Evolutionary conservation across 768 basidiomycete genomes (phyloP).

Genomic region (Mycena chlorophos): DNA sequence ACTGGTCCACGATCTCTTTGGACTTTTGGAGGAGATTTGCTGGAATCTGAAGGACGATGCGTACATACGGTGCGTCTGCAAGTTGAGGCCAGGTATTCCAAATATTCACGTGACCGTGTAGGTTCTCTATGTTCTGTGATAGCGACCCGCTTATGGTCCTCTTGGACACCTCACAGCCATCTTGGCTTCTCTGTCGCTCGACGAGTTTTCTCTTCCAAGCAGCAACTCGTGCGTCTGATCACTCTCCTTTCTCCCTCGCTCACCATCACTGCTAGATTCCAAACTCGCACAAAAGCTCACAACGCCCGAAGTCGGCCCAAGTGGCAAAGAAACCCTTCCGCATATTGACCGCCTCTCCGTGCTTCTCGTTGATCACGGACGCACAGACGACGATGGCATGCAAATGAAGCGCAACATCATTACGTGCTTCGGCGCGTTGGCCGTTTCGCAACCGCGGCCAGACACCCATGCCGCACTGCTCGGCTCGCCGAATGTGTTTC

Average conservation of each 20-base stretch:
- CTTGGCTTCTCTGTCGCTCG: conserved; percentile 48
- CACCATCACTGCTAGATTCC: conserved; percentile 36
- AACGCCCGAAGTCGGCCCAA: conserved; percentile 31
- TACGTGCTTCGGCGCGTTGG: conserved; percentile 43
- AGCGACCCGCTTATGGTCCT: conserved; percentile 47
- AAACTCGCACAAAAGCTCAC: conserved; percentile 45
- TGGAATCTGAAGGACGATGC: conserved; percentile 48
- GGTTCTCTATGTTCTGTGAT: conserved; percentile 36
- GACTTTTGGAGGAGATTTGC: conserved; percentile 55
- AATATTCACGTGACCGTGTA: no score
- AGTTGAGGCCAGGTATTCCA: no score
- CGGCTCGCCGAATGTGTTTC: conserved; percentile 58
- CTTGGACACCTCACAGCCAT: conserved; percentile 51
- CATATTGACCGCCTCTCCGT: conserved; percentile 47
- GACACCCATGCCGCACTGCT: conserved; percentile 39
- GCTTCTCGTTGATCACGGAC: conserved; percentile 45
- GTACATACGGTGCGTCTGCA: conserved; percentile 35
- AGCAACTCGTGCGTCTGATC: conserved; percentile 49
- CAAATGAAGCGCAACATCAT: conserved; percentile 38
- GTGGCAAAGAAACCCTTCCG: conserved; percentile 34
- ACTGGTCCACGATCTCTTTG: conserved; percentile 39
- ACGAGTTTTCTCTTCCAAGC: conserved; percentile 54
- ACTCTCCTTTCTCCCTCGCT: background rate
- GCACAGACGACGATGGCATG: conserved; percentile 36
- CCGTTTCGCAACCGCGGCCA: conserved; percentile 38